A percentile compares a stretch with the other conserved stretches of the same genome.
Evolutionary conservation across 108 stramenopile genomes (phyloP).

Genomic region (Licmophora abbreviata): DNA sequence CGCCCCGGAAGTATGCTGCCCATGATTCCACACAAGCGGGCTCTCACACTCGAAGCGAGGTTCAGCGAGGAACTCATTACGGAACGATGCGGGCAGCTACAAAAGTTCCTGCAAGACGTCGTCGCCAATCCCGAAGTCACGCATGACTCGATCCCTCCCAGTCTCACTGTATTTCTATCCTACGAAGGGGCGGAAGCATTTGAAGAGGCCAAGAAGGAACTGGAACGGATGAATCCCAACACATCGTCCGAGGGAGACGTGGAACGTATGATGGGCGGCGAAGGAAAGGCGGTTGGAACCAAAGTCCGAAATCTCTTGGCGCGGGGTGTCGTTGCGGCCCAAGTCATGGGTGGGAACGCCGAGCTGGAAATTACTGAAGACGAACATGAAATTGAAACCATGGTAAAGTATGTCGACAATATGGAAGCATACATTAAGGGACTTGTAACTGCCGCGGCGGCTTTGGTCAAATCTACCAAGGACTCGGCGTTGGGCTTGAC

Average conservation of each 20-base stretch:
- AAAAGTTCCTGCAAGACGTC: conserved; percentile 65
- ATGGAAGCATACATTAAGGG: conserved; percentile 63
- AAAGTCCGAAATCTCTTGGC: conserved; percentile 48
- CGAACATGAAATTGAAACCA: conserved; percentile 57
- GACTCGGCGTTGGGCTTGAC: conserved; percentile 54
- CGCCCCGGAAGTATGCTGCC: conserved; percentile 86
- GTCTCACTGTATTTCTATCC: conserved; percentile 69
- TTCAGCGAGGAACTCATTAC: conserved; percentile 73
- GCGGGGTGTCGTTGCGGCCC: conserved; percentile 37
- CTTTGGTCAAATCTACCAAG: conserved; percentile 56
- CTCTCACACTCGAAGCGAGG: conserved; percentile 41
- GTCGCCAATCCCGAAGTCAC: conserved; percentile 75
- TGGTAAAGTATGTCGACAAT: conserved; percentile 49
- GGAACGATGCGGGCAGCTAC: conserved; percentile 61
- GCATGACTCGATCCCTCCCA: conserved; percentile 49
- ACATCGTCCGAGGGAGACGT: neutral
- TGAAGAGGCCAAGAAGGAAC: conserved; percentile 45
- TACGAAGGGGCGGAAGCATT: conserved; percentile 42
- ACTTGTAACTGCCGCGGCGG: conserved; percentile 57
- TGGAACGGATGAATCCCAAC: conserved; percentile 17
- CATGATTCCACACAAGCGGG: conserved; percentile 83
- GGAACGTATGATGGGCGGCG: conserved; percentile 26
- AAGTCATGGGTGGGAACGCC: conserved; percentile 25
- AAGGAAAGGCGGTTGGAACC: too few relatives aligned
- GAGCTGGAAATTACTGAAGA: conserved; percentile 54